Conservation (phyloP, 352 stramenopile genomes). For the Phytophthora hibernalis region DNA sequence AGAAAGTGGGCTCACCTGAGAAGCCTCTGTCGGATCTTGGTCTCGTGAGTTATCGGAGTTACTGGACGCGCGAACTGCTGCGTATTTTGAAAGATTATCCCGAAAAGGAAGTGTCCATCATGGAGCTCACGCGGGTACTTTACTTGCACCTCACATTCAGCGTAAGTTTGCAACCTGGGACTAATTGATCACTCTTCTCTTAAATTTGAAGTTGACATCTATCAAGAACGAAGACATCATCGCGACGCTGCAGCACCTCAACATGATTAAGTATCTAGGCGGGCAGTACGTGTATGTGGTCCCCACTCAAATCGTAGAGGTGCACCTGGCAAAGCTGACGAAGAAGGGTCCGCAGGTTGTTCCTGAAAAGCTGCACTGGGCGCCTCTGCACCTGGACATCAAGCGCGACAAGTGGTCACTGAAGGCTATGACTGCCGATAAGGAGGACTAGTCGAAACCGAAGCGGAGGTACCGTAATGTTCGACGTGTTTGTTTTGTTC, state of each 20-base stretch:
- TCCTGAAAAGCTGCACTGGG: constrained; percentile 85
- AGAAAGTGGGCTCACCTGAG: constrained; percentile 97
- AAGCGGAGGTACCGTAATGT: constrained; percentile 21
- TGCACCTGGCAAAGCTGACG: constrained; percentile 78
- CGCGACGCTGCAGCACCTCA: constrained; percentile 96
- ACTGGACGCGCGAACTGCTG: constrained; percentile 98
- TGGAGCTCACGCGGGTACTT: constrained; percentile 93
- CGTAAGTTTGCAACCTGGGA: background rate
- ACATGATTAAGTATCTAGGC: constrained; percentile 99
- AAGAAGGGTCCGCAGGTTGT: constrained; percentile 78
- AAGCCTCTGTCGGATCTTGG: constrained; percentile 99
- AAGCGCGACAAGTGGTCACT: constrained; percentile 90
- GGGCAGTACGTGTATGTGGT: constrained; percentile 98
- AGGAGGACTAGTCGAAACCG: constrained; percentile 60
- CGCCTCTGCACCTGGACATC: constrained; percentile 82
- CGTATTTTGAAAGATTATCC: constrained; percentile 88
- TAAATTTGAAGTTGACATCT: constrained; percentile 60
- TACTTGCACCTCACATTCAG: constrained; percentile 6
- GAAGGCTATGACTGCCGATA: constrained; percentile 75
- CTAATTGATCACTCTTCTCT: background rate
- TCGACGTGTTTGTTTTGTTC: background rate
- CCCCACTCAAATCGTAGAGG: constrained; percentile 92
- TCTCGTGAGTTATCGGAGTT: constrained; percentile 98
- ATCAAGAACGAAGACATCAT: constrained; percentile 99
- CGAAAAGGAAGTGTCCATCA: constrained; percentile 91